Conservation (phyloP, 345 rosid species). For the Draba incana region DNA sequence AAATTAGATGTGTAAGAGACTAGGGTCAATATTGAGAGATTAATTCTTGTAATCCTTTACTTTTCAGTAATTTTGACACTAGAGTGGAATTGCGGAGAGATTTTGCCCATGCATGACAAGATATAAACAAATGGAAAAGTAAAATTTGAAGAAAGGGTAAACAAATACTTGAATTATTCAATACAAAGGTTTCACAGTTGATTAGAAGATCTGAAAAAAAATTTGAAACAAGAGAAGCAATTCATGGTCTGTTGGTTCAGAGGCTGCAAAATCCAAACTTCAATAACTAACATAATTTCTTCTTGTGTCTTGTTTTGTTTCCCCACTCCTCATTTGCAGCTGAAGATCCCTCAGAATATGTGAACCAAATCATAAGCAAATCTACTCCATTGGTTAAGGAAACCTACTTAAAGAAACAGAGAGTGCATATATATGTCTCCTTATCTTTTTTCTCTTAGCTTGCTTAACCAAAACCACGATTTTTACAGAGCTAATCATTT, state of each 20-base stretch:
- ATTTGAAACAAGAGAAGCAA: constrained; percentile 17
- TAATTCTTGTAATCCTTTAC: constrained; percentile 10
- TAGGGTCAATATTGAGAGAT: background rate
- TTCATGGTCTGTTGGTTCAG: constrained; percentile 18
- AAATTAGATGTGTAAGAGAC: too few species aligned
- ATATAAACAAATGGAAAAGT: background rate
- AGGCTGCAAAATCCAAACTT: constrained; percentile 14
- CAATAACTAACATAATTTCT: background rate
- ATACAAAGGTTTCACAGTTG: constrained; percentile 20
- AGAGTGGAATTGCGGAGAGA: background rate
- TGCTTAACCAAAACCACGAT: too few species aligned
- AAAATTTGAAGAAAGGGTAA: background rate
- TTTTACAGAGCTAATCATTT: too few species aligned
- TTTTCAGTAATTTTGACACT: constrained; percentile 6
- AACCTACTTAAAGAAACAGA: constrained; percentile 26
- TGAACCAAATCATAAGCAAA: constrained; percentile 97
- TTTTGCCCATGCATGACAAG: background rate
- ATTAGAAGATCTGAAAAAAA: background rate
- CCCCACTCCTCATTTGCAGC: constrained; percentile 28
- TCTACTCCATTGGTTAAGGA: constrained; percentile 65
- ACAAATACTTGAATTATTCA: constrained; percentile 8
- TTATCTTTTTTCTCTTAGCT: too few species aligned
- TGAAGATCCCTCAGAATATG: constrained; percentile 66
- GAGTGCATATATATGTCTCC: too few species aligned
- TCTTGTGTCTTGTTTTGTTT: constrained; percentile 23